phyloP scores from a whole-genome alignment of 208 protist genomes.

The Wallacemonas rigidus region DNA sequence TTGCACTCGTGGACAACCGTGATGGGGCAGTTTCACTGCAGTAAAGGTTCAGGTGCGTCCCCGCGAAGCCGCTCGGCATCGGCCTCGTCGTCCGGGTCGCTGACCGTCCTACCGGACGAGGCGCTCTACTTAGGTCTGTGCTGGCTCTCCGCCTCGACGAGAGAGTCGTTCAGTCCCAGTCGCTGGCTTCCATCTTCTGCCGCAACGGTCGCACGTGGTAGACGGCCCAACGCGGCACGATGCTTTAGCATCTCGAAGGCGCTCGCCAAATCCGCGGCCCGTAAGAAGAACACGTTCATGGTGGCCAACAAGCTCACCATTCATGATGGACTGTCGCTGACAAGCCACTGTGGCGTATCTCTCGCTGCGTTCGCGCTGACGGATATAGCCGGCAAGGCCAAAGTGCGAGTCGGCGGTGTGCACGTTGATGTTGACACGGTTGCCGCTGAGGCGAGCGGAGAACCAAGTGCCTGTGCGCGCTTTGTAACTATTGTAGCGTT shows the following conservation, averaged over 20 bases:
- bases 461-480: background rate
- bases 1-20: no score
- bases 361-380: background rate
- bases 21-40: background rate
- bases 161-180: constrained; percentile 32
- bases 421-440: background rate
- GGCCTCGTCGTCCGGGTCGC: background rate
- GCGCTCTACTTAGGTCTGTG: constrained; percentile 24
- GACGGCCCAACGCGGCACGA: background rate
- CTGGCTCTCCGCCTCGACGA: constrained; percentile 29
- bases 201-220: background rate
- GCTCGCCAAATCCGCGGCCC: background rate
- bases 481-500: constrained; percentile 17
- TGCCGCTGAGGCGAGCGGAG: background rate
- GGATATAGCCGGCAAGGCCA: background rate
- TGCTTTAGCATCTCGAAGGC: constrained; percentile 20
- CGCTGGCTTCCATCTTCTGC: constrained; percentile 24
- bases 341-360: constrained; percentile 1
- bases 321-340: constrained; percentile 9
- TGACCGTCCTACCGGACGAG: constrained; percentile 17
- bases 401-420: constrained; percentile 20
- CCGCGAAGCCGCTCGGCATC: background rate
- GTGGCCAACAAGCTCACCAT: constrained; percentile 10
- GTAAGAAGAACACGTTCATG: constrained; percentile 23
- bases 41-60: background rate